Evolutionary conservation across 768 basidiomycete species (phyloP), one percentile per base, ranked within the genome.

Genomic region (Amanita brunnescens): DNA sequence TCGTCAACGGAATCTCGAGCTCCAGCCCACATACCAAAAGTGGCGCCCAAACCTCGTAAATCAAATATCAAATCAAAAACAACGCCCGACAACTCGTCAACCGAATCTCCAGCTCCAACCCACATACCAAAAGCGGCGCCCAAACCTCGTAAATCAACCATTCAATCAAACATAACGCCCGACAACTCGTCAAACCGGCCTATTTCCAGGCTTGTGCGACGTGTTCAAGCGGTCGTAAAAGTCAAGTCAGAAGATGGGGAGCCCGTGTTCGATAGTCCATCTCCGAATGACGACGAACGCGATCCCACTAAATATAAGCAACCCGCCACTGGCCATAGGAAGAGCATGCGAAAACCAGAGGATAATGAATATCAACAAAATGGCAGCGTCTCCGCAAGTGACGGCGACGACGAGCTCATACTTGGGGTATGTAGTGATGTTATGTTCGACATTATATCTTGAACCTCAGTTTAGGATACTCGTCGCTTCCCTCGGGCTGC

Each of bases 221-320:
- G 81, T 30, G 85, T 87, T 6, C 77, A 79, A 18, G 81, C 85
- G 5, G 71, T 86, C 16, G 67, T 86, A 1, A 70, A 75, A 30
- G 77, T 87, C 33, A 87, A 87, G 58, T 74, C 74, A 50, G 84
- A 87, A 2, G 69, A 72, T 3, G 67, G 67, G n/a, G 72, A 73
- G 5, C 66, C 64, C 6, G 14, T 18, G 23, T 24, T 29, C 9
- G 21, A 30, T 8, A 7, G 13, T 18, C 26, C 26, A 29, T 29
- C 26, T 29, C 3, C 7, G 3, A 29, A 7, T 29, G 26, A 37
- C 14, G 30, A 26, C 24, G 12, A 43, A 16, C 40, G 23, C n/a
- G 21, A 42, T 10, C 30, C 13, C 13, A 13, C 32, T 10, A 37
- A 29, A 16, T n/a, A 13, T 10, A 51, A 51, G 21, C 50, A 26